Conservation (phyloP, 306 rosid species). For the Corylus avellana region DNA sequence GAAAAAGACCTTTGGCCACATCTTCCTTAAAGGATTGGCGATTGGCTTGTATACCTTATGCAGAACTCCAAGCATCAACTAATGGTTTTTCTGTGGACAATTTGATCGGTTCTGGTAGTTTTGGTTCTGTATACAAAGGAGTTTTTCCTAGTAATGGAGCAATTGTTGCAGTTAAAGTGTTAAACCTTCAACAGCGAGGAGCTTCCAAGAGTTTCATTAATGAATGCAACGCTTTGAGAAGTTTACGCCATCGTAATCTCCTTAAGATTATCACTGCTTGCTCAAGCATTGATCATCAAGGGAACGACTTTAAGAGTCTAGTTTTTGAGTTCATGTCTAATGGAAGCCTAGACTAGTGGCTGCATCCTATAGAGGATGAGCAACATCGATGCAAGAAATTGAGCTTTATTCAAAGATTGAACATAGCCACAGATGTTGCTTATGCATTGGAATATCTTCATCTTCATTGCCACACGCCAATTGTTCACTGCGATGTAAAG, state of each 20-base stretch:
- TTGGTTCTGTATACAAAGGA: conserved; percentile 47
- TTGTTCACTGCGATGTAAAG: conserved; percentile 38
- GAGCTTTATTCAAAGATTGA: not conserved
- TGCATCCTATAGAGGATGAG: not conserved
- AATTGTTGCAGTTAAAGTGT: conserved; percentile 36
- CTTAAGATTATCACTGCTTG: conserved; percentile 35
- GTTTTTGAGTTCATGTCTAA: conserved; percentile 23
- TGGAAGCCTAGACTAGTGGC: conserved; percentile 2
- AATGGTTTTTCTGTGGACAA: conserved; percentile 36
- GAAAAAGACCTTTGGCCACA: conserved; percentile 3
- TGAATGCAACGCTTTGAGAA: conserved; percentile 25
- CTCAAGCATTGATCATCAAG: conserved; percentile 36
- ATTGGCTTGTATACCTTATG: conserved; percentile 30
- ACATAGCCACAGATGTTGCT: conserved; percentile 1
- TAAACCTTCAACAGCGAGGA: conserved; percentile 13
- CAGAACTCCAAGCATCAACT: conserved; percentile 24
- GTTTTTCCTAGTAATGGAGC: conserved; percentile 14
- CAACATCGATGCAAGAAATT: not conserved
- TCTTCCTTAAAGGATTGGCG: not conserved
- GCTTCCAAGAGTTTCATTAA: not conserved
- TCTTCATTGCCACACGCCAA: not conserved
- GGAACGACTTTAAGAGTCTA: conserved; percentile 42
- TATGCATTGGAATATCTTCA: conserved; percentile 3
- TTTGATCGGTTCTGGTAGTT: conserved; percentile 40
- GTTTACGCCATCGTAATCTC: conserved; percentile 38